These are phyloP conservation scores for Diaporthe sp. DNA, from an alignment of 2,329 filamentous ascomycete genomes.

Conservation along the genomic window DNA sequence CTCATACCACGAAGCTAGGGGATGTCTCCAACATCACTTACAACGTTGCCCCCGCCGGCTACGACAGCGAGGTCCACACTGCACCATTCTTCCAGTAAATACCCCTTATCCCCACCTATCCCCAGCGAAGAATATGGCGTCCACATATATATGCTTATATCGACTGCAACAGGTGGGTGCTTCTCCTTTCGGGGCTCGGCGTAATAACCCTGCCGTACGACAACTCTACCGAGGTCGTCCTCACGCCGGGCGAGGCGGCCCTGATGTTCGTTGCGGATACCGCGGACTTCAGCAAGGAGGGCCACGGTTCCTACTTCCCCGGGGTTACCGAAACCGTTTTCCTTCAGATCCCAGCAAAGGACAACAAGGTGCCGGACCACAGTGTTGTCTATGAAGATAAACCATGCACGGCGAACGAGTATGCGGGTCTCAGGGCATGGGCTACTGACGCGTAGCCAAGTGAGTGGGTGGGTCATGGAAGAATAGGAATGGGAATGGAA, in stretches of 20 bases:
- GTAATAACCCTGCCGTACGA: background rate
- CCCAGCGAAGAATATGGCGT: background rate
- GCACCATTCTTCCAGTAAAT: background rate
- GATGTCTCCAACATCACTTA: background rate
- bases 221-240: background rate
- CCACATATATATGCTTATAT: background rate
- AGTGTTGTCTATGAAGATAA: background rate
- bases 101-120: background rate
- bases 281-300: background rate
- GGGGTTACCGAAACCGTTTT: background rate
- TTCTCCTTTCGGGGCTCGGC: background rate
- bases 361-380: background rate
- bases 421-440: background rate
- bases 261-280: background rate
- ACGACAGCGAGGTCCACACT: background rate
- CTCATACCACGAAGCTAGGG: background rate
- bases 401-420: background rate
- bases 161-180: background rate
- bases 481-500: background rate
- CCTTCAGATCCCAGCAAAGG: background rate
- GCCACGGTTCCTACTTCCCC: background rate
- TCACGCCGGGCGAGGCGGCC: background rate
- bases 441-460: background rate
- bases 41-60: background rate
- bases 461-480: background rate